Evolutionary conservation across 202 grass and related monocot genomes (phyloP).

Genomic region (Digitaria exilis): DNA sequence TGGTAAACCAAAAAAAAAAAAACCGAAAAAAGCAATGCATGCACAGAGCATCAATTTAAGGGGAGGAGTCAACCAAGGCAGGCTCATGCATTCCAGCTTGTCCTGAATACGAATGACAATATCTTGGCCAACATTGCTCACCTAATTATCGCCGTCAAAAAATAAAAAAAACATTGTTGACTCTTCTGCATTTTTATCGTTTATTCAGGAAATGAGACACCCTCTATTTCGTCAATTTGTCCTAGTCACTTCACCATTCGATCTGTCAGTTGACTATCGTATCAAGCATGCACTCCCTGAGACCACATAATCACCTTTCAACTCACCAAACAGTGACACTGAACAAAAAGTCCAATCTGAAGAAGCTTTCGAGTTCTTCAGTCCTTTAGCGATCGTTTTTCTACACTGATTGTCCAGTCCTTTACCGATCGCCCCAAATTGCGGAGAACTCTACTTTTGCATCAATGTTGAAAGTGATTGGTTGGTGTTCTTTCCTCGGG

Average conservation of each 20-base stretch:
- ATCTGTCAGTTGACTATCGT: not conserved
- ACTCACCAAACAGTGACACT: slow-evolving; percentile 1
- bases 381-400: not conserved
- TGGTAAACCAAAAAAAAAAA: not conserved
- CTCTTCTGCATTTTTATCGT: not conserved
- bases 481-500: slow-evolving; percentile 27
- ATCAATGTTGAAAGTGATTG: slow-evolving; percentile 23
- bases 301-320: not conserved
- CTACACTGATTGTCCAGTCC: not conserved
- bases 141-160: not conserved
- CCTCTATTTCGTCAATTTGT: not conserved
- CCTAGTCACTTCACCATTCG: not conserved
- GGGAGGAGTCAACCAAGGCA: slow-evolving; percentile 41
- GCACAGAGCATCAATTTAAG: slow-evolving; percentile 35
- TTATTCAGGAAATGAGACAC: slow-evolving; percentile 25
- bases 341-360: slow-evolving; percentile 13
- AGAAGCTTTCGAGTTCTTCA: slow-evolving; percentile 4
- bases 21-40: not conserved
- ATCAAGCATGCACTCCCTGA: slow-evolving; percentile 8
- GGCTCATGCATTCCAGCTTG: slow-evolving; percentile 34
- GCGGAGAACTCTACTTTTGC: not conserved
- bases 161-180: slow-evolving; percentile 24
- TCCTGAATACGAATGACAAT: slow-evolving; percentile 10
- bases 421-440: slow-evolving; percentile 1
- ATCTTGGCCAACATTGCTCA: slow-evolving; percentile 19